Evolutionary conservation across 495 filamentous ascomycete species (phyloP).

Genomic region (Trichoderma erinaceum): DNA sequence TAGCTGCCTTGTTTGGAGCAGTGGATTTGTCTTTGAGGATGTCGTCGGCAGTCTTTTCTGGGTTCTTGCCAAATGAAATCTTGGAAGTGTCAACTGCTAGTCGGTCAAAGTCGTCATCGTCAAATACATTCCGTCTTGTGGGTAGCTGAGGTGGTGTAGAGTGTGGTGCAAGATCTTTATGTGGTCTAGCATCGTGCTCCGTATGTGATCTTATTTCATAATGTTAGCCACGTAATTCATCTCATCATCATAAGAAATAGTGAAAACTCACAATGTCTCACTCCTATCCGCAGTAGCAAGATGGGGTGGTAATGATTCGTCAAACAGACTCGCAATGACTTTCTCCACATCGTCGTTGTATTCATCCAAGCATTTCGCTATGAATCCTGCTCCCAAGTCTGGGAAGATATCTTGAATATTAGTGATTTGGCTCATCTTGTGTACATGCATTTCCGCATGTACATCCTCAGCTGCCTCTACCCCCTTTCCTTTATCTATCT

Average conservation of each 20-base stretch:
- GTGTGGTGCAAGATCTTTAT: conserved; percentile 31
- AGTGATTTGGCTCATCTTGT: conserved; percentile 74
- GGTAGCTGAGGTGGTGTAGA: conserved; percentile 36
- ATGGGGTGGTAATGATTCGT: conserved; percentile 64
- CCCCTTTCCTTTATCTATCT: conserved; percentile 65
- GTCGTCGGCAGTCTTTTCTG: conserved; percentile 57
- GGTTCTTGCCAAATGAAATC: conserved; percentile 71
- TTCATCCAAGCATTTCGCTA: conserved; percentile 71
- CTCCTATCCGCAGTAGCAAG: conserved; percentile 49
- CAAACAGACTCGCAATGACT: conserved; percentile 77
- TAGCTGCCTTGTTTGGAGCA: conserved; percentile 72
- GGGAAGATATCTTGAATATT: conserved; percentile 93
- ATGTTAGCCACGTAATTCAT: conserved; percentile 22
- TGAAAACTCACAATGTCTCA: conserved; percentile 44
- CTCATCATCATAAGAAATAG: neutral
- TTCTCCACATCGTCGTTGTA: conserved; percentile 73
- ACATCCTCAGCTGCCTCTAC: conserved; percentile 40
- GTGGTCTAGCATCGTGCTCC: conserved; percentile 23
- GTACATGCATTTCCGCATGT: conserved; percentile 58
- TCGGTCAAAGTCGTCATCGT: conserved; percentile 76
- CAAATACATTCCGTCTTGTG: conserved; percentile 56
- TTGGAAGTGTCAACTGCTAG: conserved; percentile 54
- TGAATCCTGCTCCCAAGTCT: conserved; percentile 75
- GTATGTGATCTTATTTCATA: conserved; percentile 17
- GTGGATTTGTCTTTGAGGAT: conserved; percentile 43